These are phyloP conservation scores for Gentiana straminea DNA, from an alignment of 257 asterid species.

Conservation along the genomic window DNA sequence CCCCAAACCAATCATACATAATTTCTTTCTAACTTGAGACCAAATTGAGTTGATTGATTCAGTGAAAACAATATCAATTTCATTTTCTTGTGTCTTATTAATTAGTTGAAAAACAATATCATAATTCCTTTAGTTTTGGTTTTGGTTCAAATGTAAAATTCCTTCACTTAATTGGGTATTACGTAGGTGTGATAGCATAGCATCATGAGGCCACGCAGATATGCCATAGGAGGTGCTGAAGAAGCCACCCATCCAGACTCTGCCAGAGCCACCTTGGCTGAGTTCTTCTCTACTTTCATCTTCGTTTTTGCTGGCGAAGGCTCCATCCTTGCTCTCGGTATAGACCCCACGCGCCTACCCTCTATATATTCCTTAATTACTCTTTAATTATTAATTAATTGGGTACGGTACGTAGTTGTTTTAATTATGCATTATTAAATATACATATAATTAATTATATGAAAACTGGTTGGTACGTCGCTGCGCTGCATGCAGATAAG, in stretches of 20 bases:
- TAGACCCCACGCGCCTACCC: neutral
- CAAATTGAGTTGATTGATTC: too few species aligned
- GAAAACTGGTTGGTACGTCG: too few species aligned
- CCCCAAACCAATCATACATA: too few species aligned
- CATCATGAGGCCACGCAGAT: slow-evolving; percentile 54
- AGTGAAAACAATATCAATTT: too few species aligned
- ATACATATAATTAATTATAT: neutral
- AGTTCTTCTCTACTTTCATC: slow-evolving; percentile 74
- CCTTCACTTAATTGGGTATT: too few species aligned
- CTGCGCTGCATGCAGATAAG: slow-evolving; percentile 26
- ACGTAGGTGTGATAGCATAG: neutral
- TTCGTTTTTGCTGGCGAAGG: slow-evolving; percentile 92
- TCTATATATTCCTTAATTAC: neutral
- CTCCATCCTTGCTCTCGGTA: slow-evolving; percentile 76
- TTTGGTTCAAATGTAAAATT: too few species aligned
- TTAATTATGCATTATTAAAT: neutral
- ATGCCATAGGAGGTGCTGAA: slow-evolving; percentile 71
- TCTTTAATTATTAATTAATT: neutral
- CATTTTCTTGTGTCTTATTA: too few species aligned
- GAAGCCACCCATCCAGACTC: slow-evolving; percentile 97
- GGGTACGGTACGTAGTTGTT: neutral
- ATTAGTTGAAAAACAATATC: too few species aligned
- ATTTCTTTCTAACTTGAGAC: too few species aligned
- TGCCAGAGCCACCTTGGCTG: slow-evolving; percentile 68
- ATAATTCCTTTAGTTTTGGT: too few species aligned